These are phyloP conservation scores for Inosperma sp. DNA, from an alignment of 768 basidiomycete species.

Conservation along the genomic window DNA sequence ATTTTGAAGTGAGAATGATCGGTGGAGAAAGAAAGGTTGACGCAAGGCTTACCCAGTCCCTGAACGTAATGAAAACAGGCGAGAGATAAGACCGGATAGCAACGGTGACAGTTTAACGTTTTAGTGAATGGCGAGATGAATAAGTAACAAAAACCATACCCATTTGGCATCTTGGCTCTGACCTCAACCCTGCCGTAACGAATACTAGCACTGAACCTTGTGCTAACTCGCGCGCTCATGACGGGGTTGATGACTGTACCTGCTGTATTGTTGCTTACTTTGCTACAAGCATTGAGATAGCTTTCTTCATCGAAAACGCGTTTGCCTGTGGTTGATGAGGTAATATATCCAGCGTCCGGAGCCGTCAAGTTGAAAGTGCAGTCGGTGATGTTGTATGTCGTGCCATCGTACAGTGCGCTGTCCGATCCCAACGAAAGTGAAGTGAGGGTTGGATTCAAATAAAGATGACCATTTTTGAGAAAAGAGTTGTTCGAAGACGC, in stretches of 20 bases:
- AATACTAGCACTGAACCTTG: conserved; percentile 60
- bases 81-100: conserved; percentile 1
- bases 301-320: conserved; percentile 35
- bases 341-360: conserved; percentile 38
- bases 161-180: conserved; percentile 72
- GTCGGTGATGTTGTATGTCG: conserved; percentile 74
- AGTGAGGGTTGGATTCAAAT: conserved; percentile 84
- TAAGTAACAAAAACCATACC: conserved; percentile 45
- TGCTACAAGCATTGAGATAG: conserved; percentile 55
- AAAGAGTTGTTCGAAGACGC: conserved; percentile 66
- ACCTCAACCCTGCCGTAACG: conserved; percentile 71
- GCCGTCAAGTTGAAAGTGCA: conserved; percentile 67
- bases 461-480: conserved; percentile 65
- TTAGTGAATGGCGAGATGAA: no score
- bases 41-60: conserved; percentile 55
- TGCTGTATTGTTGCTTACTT: conserved; percentile 57
- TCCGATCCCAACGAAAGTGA: conserved; percentile 54
- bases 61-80: conserved; percentile 16
- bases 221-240: conserved; percentile 74
- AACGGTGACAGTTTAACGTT: no score
- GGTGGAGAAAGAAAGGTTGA: neutral
- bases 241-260: conserved; percentile 77
- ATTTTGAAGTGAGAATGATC: neutral
- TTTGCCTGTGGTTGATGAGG: conserved; percentile 25
- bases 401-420: conserved; percentile 54